phyloP scores from a whole-genome alignment of 2,329 filamentous ascomycete genomes.

The Neofusicoccum parvum region DNA sequence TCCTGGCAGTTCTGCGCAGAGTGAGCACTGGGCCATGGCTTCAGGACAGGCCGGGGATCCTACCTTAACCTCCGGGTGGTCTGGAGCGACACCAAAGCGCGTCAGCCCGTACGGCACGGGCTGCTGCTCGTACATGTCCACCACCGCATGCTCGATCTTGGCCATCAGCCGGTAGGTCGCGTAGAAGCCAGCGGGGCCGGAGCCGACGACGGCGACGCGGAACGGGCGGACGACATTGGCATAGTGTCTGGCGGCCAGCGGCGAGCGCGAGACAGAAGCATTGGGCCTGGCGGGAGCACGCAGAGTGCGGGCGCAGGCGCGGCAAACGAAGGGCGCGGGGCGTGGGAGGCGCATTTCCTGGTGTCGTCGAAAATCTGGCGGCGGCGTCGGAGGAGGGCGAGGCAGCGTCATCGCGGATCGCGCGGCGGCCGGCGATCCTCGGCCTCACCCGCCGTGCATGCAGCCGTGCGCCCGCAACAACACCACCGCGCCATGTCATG shows the following conservation, averaged over 20 bases:
- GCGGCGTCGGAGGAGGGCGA: not conserved
- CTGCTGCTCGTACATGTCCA: conserved; percentile 96
- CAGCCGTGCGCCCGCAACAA: not conserved
- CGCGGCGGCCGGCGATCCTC: not conserved
- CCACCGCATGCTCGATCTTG: conserved; percentile 68
- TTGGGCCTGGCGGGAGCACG: not conserved
- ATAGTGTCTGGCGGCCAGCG: not conserved
- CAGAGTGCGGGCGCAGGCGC: conserved; percentile 2
- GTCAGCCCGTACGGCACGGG: conserved; percentile 93
- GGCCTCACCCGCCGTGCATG: not conserved
- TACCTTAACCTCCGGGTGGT: conserved; percentile 98
- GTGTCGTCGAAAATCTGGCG: not conserved
- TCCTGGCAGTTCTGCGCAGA: conserved; percentile 81
- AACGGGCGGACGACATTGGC: conserved; percentile 52
- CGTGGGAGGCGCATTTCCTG: conserved; percentile 13
- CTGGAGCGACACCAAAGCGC: conserved; percentile 93
- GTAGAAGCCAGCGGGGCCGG: conserved; percentile 95
- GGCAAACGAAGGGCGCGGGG: conserved; percentile 12
- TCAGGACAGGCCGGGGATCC: conserved; percentile 21
- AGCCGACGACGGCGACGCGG: conserved; percentile 86
- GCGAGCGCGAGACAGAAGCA: conserved; percentile 10
- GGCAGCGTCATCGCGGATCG: conserved; percentile 2
- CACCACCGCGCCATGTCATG: conserved; percentile 9
- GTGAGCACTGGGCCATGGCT: not conserved
- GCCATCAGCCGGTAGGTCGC: conserved; percentile 83